phyloP scores from a whole-genome alignment of 2,329 filamentous ascomycete genomes.

The Cladosporium sp. region DNA sequence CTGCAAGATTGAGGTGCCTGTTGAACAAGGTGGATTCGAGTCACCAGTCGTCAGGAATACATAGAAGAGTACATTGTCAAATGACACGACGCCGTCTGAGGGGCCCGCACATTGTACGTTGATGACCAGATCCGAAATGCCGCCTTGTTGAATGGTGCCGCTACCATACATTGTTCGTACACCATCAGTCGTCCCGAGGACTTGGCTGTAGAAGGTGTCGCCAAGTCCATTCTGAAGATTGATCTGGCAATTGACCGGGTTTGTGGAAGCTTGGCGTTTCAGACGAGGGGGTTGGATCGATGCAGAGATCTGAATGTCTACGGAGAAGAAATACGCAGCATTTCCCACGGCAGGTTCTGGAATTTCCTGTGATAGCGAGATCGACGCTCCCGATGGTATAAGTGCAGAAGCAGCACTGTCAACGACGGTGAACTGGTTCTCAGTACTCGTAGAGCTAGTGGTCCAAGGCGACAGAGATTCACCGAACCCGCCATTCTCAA shows the following conservation, averaged over 20 bases:
- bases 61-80: slow-evolving; percentile 9
- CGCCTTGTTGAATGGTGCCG: slow-evolving; percentile 1
- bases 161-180: neutral
- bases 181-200: neutral
- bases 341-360: neutral
- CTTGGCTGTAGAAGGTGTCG: neutral
- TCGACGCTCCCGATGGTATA: neutral
- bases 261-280: neutral
- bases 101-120: neutral
- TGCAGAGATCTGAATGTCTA: neutral
- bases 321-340: slow-evolving; percentile 3
- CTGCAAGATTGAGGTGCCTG: neutral
- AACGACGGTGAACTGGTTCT: neutral
- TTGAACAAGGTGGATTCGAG: slow-evolving; percentile 4
- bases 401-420: neutral
- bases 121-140: neutral
- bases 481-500: slow-evolving; percentile 7
- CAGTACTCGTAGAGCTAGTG: neutral
- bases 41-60: neutral
- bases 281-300: neutral
- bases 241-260: neutral
- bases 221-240: slow-evolving; percentile 1
- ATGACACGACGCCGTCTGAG: neutral
- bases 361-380: neutral
- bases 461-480: slow-evolving; percentile 9